Conservation (phyloP, 2,329 filamentous ascomycete genomes). For the Diaporthe vaccinii region DNA sequence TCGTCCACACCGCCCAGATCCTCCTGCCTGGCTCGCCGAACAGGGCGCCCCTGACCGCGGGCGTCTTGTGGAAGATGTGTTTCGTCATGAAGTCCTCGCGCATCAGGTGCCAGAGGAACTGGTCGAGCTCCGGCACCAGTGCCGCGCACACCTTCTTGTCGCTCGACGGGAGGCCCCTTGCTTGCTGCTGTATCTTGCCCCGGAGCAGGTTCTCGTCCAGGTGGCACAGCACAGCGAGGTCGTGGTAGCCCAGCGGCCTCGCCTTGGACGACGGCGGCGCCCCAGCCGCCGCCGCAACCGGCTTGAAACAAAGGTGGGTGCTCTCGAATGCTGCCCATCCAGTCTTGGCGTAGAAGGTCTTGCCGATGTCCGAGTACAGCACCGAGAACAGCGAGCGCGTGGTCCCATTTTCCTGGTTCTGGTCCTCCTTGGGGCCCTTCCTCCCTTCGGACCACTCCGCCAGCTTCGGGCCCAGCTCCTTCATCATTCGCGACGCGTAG, state of each 20-base stretch:
- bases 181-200: constrained; percentile 57
- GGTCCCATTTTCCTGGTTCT: constrained; percentile 46
- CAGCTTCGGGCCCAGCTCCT: constrained; percentile 68
- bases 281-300: constrained; percentile 46
- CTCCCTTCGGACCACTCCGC: constrained; percentile 47
- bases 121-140: constrained; percentile 74
- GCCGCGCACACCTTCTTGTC: constrained; percentile 67
- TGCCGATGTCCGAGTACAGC: constrained; percentile 89
- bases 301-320: constrained; percentile 76
- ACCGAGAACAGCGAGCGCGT: constrained; percentile 76
- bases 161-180: constrained; percentile 45
- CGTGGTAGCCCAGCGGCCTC: constrained; percentile 67
- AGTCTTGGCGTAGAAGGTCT: constrained; percentile 81
- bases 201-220: constrained; percentile 75
- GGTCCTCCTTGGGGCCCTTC: constrained; percentile 39
- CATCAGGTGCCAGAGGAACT: constrained; percentile 82
- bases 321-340: constrained; percentile 85
- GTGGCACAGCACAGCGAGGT: constrained; percentile 72
- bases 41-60: constrained; percentile 78
- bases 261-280: constrained; percentile 41
- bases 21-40: constrained; percentile 65
- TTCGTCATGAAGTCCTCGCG: constrained; percentile 84
- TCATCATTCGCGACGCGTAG: constrained; percentile 84
- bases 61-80: constrained; percentile 69
- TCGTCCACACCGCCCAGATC: constrained; percentile 82